These are phyloP conservation scores for Penicillium bovifimosum DNA, from an alignment of 495 filamentous ascomycete species.

Conservation along the genomic window DNA sequence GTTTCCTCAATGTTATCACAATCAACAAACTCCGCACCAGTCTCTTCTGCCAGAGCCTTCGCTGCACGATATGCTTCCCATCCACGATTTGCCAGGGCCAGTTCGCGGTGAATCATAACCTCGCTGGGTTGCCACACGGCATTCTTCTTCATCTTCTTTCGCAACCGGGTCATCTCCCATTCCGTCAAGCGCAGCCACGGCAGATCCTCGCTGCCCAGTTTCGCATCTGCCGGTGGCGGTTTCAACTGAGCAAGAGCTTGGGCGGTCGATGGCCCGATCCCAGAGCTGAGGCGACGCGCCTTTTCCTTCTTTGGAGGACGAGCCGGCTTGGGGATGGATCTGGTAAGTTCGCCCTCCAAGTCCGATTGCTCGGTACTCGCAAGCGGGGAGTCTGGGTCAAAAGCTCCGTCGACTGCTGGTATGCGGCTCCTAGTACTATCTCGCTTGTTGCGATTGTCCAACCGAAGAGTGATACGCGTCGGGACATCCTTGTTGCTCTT, in stretches of 20 bases:
- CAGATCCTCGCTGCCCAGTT: conserved; percentile 65
- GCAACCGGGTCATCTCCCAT: conserved; percentile 83
- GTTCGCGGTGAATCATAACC: conserved; percentile 90
- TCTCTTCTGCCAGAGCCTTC: conserved; percentile 60
- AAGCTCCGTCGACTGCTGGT: conserved; percentile 31
- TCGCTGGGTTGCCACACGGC: conserved; percentile 91
- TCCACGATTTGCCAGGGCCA: conserved; percentile 71
- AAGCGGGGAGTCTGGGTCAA: conserved; percentile 41
- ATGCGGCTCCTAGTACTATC: conserved; percentile 36
- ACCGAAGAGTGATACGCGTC: conserved; percentile 58
- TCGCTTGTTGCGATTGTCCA: conserved; percentile 41
- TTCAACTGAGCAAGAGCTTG: conserved; percentile 69
- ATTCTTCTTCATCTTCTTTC: conserved; percentile 99
- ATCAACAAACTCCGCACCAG: conserved; percentile 59
- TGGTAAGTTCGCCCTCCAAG: conserved; percentile 26
- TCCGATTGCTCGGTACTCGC: conserved; percentile 46
- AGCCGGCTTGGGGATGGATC: conserved; percentile 9
- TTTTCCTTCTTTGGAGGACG: conserved; percentile 38
- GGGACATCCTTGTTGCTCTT: conserved; percentile 34
- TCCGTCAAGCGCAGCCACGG: conserved; percentile 89
- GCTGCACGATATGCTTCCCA: conserved; percentile 66
- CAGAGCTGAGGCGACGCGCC: conserved; percentile 40
- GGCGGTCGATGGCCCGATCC: conserved; percentile 66
- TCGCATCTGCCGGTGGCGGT: conserved; percentile 72
- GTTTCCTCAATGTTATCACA: conserved; percentile 47